Conservation (phyloP, 2,329 filamentous ascomycete genomes). For the Thermoascus crustaceus region DNA sequence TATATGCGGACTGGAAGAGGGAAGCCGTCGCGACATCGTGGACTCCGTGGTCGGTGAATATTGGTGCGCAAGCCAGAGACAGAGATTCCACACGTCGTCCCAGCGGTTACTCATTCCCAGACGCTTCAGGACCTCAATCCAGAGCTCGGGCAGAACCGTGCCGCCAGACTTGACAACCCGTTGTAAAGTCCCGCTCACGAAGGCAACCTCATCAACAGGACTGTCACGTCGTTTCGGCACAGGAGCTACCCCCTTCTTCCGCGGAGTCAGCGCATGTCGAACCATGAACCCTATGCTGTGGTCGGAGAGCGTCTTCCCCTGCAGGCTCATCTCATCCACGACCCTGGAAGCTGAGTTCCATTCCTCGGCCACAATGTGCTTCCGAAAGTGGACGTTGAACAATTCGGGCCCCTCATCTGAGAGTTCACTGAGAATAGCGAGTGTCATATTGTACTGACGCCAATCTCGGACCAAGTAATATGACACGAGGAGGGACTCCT, state of each 20-base stretch:
- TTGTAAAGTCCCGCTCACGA: conserved; percentile 43
- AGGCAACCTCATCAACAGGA: conserved; percentile 30
- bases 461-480: conserved; percentile 46
- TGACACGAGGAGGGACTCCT: conserved; percentile 46
- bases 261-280: conserved; percentile 24
- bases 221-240: conserved; percentile 17
- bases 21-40: conserved; percentile 7
- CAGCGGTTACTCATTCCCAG: conserved; percentile 50
- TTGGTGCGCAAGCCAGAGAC: conserved; percentile 43
- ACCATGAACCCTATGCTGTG: conserved; percentile 40
- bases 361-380: conserved; percentile 27
- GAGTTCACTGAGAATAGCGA: conserved; percentile 44
- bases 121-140: conserved; percentile 52
- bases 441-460: conserved; percentile 46
- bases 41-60: conserved; percentile 22
- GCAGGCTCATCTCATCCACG: conserved; percentile 44
- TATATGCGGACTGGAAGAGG: conserved; percentile 7
- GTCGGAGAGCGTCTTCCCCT: conserved; percentile 34
- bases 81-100: conserved; percentile 44
- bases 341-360: conserved; percentile 21
- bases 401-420: conserved; percentile 22
- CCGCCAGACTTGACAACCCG: conserved; percentile 39
- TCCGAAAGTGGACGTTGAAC: conserved; percentile 33
- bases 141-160: conserved; percentile 37
- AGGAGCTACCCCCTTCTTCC: conserved; percentile 18